Evolutionary conservation across 2,329 filamentous ascomycete genomes (phyloP).

Genomic region (Stemphylium beticola): DNA sequence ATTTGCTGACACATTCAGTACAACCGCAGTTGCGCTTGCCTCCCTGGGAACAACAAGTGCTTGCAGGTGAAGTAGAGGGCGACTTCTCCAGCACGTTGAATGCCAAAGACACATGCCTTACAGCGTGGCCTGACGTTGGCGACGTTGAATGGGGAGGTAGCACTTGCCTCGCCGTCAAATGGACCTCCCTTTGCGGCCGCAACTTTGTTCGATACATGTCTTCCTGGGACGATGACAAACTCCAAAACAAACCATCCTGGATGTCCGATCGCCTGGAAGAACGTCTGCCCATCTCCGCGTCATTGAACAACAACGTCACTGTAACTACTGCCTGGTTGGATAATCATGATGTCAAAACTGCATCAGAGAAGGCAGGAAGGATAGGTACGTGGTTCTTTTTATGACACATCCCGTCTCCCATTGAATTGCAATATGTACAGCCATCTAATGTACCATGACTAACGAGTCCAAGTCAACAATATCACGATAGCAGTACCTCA

Average conservation of each 20-base stretch:
- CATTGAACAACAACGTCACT: conserved; percentile 7
- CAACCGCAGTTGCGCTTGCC: conserved; percentile 13
- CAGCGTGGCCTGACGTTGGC: conserved; percentile 10
- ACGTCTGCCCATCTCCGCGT: conserved; percentile 5
- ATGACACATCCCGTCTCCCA: not conserved
- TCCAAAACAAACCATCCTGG: not conserved
- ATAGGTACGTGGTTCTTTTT: not conserved
- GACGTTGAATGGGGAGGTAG: conserved; percentile 6
- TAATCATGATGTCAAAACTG: not conserved
- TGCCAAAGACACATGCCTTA: conserved; percentile 4
- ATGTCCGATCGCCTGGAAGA: conserved; percentile 6
- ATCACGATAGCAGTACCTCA: conserved; percentile 15
- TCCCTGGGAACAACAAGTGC: conserved; percentile 2
- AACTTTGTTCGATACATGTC: conserved; percentile 13
- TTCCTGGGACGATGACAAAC: conserved; percentile 3
- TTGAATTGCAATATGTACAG: not conserved
- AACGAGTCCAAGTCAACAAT: conserved; percentile 3
- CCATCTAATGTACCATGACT: not conserved
- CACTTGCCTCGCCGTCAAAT: conserved; percentile 12
- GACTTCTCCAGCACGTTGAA: conserved; percentile 7
- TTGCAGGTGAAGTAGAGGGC: conserved; percentile 5
- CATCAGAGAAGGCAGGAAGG: conserved; percentile 7
- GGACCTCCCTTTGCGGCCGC: conserved; percentile 7
- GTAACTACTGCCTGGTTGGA: conserved; percentile 11
- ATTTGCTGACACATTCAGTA: not conserved